Evolutionary conservation across 169 alveolate genomes (phyloP), one percentile per base, ranked within the genome.

Genomic region (Plasmodium gaboni): DNA sequence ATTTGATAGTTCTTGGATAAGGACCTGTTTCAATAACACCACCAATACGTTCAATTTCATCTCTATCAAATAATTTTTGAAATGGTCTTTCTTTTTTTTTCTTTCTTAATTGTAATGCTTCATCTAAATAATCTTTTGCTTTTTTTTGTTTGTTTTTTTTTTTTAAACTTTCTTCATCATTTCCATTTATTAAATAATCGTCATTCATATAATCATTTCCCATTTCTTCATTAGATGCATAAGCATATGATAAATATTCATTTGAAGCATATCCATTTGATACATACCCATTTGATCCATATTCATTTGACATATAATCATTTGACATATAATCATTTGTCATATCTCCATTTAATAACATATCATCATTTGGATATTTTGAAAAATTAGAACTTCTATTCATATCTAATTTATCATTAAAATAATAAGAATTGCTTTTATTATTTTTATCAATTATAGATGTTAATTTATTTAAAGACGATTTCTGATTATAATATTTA

Each of bases 21-120:
- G 95, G 88, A 1, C 97, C 97, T 13, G 90, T 95, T 64, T 95
- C 97, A 44, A 95, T 94, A 15, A 95, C 88, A 15, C 97, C 97
- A 7, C 97, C 97, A 57, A 72, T 89, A 51, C 90, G 92, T 87
- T 95, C 97, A 2, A 95, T 83, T 59, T 91, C 95, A 17, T 94
- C 97, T 64, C 97, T 28, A 70, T 95, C 97, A 74, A 95, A 95
- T 15, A 95, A 59, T 32, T 80, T 90, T 91, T 93, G 93, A 42
- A 87, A 86, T 19, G 95, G 95, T 32, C 95, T 94, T 48, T 89
- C 91, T 55, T 67, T 69, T 57, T 83, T 70, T 53, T 83, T 83
- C 51, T 83, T 83, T 61, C 71, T 83, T 51, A 83, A 48, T 68
- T 69, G 91, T 53, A 83, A 42, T 15, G 91, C 83, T 83, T 67